These are phyloP conservation scores for Fusarium transvaalense DNA, from an alignment of 2,329 filamentous ascomycete species.

Conservation along the genomic window DNA sequence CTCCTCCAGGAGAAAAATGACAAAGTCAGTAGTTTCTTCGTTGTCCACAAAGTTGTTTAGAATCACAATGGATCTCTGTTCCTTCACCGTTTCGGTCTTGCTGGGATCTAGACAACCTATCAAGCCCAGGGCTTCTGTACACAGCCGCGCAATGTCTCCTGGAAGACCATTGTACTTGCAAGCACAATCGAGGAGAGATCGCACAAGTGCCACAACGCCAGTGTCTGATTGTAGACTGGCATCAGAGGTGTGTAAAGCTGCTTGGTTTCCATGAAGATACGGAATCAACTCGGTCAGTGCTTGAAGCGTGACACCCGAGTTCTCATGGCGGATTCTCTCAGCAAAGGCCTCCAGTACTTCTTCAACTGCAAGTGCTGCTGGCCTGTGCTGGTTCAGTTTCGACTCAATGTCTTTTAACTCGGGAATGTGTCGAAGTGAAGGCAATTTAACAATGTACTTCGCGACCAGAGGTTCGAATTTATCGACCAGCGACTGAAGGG, in stretches of 20 bases:
- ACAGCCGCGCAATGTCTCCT: conserved; percentile 76
- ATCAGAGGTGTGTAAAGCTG: conserved; percentile 81
- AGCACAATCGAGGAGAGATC: conserved; percentile 86
- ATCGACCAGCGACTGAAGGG: conserved; percentile 75
- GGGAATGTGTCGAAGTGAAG: conserved; percentile 79
- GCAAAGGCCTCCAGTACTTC: conserved; percentile 78
- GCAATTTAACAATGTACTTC: conserved; percentile 79
- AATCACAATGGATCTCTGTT: conserved; percentile 86
- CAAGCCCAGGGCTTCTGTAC: conserved; percentile 85
- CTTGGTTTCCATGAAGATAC: conserved; percentile 80
- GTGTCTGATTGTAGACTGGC: conserved; percentile 86
- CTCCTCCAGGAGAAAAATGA: conserved; percentile 85
- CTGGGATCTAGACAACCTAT: conserved; percentile 95
- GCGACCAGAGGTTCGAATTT: conserved; percentile 71
- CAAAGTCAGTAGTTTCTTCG: conserved; percentile 86
- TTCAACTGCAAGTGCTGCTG: conserved; percentile 54
- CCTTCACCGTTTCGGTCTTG: conserved; percentile 81
- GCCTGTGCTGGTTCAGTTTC: conserved; percentile 75
- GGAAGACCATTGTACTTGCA: conserved; percentile 81
- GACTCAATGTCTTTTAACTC: conserved; percentile 76
- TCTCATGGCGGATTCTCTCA: conserved; percentile 83
- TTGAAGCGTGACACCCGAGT: conserved; percentile 85
- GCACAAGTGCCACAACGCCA: conserved; percentile 77
- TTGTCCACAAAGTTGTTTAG: conserved; percentile 85
- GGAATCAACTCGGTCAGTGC: conserved; percentile 81